Evolutionary conservation across 1,139 yeast genomes (phyloP).

Genomic region (Yamadazyma friedrichii): DNA sequence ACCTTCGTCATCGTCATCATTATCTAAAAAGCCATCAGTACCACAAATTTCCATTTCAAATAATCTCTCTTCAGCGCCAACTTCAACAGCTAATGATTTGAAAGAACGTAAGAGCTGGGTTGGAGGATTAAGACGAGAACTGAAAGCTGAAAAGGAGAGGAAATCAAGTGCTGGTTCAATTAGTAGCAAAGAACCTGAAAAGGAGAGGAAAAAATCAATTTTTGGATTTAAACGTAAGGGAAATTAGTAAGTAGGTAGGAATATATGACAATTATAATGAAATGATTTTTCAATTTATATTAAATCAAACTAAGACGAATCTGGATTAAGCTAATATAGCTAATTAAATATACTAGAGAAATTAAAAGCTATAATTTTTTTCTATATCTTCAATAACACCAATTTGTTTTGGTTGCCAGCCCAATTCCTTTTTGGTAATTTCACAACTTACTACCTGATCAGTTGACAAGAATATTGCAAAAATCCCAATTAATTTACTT

Average conservation of each 20-base stretch:
- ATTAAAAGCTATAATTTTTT: background rate
- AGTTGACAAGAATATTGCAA: background rate
- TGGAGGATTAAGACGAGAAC: constrained; percentile 38
- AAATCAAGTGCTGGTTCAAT: constrained; percentile 17
- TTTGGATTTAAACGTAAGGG: constrained; percentile 41
- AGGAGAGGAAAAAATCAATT: constrained; percentile 30
- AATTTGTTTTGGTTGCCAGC: constrained; percentile 21
- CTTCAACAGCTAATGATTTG: constrained; percentile 9
- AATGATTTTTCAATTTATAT: background rate
- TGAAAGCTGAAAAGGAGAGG: constrained; percentile 20
- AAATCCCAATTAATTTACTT: background rate
- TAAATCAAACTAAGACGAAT: too few relatives aligned
- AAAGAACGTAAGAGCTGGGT: constrained; percentile 46
- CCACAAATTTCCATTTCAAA: constrained; percentile 5
- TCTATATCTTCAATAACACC: too few relatives aligned
- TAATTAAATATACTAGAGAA: too few relatives aligned
- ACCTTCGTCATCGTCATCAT: background rate
- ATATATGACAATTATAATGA: background rate
- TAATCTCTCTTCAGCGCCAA: constrained; percentile 1
- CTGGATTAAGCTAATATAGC: too few relatives aligned
- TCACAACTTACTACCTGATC: constrained; percentile 5
- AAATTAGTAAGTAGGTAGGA: background rate
- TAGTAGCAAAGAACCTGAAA: constrained; percentile 14
- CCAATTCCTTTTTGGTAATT: constrained; percentile 15
- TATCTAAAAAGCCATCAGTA: constrained; percentile 4